These are phyloP conservation scores for Pestalotiopsis sp. DNA, from an alignment of 2,329 filamentous ascomycete species.

Conservation along the genomic window DNA sequence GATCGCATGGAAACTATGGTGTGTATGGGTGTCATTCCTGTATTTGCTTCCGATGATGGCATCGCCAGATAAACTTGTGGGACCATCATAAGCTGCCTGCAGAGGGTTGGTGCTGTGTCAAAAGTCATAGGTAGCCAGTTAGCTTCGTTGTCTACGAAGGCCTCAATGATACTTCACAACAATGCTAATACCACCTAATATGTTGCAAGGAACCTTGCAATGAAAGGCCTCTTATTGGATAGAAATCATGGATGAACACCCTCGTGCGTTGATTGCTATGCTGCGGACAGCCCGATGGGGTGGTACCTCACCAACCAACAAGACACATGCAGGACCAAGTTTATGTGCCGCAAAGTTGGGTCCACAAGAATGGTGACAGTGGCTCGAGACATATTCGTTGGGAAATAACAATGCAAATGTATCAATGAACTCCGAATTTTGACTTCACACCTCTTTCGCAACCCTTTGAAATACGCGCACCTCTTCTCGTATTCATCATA, in stretches of 20 bases:
- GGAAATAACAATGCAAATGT: background rate
- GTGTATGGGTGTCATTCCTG: background rate
- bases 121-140: background rate
- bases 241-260: background rate
- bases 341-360: background rate
- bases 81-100: background rate
- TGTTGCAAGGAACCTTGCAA: background rate
- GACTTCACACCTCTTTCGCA: background rate
- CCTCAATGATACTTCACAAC: too few species aligned
- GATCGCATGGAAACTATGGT: background rate
- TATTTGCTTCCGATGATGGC: background rate
- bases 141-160: too few species aligned
- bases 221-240: background rate
- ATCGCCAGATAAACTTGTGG: background rate
- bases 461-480: background rate
- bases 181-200: too few species aligned
- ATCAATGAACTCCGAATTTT: background rate
- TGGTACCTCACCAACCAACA: background rate
- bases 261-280: background rate
- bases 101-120: background rate
- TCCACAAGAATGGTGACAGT: background rate
- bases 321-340: background rate
- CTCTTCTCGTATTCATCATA: background rate
- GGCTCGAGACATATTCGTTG: background rate
- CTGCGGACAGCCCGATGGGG: background rate